Conservation (phyloP, 176 grass and related monocot species). For the Cenchrus americanus region DNA sequence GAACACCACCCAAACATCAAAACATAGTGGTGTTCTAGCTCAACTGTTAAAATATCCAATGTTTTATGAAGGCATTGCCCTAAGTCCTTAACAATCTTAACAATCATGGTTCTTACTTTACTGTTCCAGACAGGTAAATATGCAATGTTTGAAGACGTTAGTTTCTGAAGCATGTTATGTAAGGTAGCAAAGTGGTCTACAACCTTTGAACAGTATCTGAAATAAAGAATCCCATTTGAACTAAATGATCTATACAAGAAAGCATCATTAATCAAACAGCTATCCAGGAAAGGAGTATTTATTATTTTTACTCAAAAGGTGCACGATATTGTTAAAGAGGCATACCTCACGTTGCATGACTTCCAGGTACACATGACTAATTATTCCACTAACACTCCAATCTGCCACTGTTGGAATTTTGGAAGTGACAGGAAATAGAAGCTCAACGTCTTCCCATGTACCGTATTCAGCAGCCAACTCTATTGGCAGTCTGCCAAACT, state of each 20-base stretch:
- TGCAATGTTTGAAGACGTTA: background rate
- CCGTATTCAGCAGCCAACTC: slow-evolving; percentile 57
- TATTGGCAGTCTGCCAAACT: slow-evolving; percentile 56
- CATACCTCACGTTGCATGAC: slow-evolving; percentile 38
- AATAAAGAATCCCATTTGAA: background rate
- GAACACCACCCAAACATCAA: too few relatives aligned
- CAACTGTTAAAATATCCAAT: too few relatives aligned
- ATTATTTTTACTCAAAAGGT: background rate
- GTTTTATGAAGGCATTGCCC: background rate
- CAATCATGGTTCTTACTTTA: background rate
- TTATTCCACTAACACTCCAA: slow-evolving; percentile 31
- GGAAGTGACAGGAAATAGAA: slow-evolving; percentile 49
- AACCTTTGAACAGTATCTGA: background rate
- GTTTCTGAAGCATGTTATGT: background rate
- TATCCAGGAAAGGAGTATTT: background rate
- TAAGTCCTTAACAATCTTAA: background rate
- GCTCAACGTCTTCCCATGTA: slow-evolving; percentile 47
- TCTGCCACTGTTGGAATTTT: slow-evolving; percentile 33
- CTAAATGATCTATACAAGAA: background rate
- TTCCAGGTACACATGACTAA: slow-evolving; percentile 31
- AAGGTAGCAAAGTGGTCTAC: background rate
- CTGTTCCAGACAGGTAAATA: background rate
- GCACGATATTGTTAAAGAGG: background rate
- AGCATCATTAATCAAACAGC: background rate
- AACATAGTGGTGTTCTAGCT: too few relatives aligned